Base-by-base conservation (phyloP, 169 alveolate species). In the Blepharisma undulans region DNA sequence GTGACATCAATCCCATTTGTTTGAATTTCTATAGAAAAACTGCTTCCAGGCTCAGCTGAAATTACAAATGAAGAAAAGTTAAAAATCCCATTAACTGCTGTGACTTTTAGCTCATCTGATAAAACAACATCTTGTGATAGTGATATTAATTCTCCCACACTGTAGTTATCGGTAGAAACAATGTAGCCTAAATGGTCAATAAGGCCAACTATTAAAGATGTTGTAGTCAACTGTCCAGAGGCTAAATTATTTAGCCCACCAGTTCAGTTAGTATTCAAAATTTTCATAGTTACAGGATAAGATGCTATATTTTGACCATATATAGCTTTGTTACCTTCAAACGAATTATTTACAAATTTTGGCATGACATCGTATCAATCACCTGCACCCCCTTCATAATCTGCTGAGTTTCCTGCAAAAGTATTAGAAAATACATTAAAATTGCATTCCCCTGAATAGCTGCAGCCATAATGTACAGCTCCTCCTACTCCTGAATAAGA, bases 301-400 rank as follows among this genome's bases (percentile, higher is more conserved):
- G 81, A 48, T 10, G 90, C 90, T 16, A 84, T 19, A 61, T 84
- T 61, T n/a, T 18, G 16, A 19, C 90, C 90, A 84, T 84, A 84
- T 8, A 60, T 32, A 18, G 90, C 90, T 14, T 8, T 59, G 36
- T 84, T 84, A 32, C 60, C 27, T 34, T 76, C n/a, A 61, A n/a
- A n/a, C n/a, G n/a, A n/a, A n/a, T n/a, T n/a, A n/a, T n/a, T n/a
- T n/a, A n/a, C n/a, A n/a, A n/a, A n/a, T n/a, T n/a, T n/a, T n/a
- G n/a, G n/a, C n/a, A n/a, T n/a, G n/a, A n/a, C n/a, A n/a, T n/a
- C n/a, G n/a, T n/a, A n/a, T n/a, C n/a, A n/a, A n/a, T n/a, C n/a
- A n/a, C n/a, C n/a, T n/a, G n/a, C n/a, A n/a, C n/a, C n/a, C n/a
- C n/a, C n/a, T n/a, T n/a, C n/a, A n/a, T n/a, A n/a, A n/a, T n/a